These are phyloP conservation scores for Amoebophrya sp. DNA, from an alignment of 169 alveolate genomes.

Conservation along the genomic window DNA sequence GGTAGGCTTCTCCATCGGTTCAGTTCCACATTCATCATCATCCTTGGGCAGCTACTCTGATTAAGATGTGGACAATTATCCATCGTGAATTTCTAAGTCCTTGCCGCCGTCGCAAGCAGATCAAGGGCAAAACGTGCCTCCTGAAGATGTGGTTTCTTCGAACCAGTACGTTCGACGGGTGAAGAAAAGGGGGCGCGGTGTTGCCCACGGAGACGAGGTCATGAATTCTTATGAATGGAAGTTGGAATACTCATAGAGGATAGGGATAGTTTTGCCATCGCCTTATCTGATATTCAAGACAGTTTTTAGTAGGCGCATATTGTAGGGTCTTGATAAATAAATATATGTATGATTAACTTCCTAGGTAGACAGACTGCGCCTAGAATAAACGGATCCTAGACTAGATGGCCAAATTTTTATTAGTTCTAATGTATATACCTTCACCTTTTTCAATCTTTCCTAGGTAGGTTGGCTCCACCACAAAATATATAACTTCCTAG, in stretches of 20 bases:
- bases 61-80: no score
- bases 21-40: no score
- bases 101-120: no score
- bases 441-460: no score
- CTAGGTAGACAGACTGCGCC: no score
- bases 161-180: neutral
- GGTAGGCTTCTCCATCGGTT: no score
- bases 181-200: neutral
- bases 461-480: no score
- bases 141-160: neutral
- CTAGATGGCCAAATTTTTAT: no score
- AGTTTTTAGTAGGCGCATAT: neutral
- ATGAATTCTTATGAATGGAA: neutral
- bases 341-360: neutral
- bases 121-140: neutral
- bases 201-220: neutral
- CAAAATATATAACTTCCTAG: no score
- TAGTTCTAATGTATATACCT: no score
- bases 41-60: neutral
- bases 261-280: neutral
- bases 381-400: no score
- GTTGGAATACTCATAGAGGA: neutral
- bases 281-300: neutral
- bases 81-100: no score
- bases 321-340: neutral